These are phyloP conservation scores for Leucocoprinus leucothites DNA, from an alignment of 768 basidiomycete genomes.

Conservation along the genomic window DNA sequence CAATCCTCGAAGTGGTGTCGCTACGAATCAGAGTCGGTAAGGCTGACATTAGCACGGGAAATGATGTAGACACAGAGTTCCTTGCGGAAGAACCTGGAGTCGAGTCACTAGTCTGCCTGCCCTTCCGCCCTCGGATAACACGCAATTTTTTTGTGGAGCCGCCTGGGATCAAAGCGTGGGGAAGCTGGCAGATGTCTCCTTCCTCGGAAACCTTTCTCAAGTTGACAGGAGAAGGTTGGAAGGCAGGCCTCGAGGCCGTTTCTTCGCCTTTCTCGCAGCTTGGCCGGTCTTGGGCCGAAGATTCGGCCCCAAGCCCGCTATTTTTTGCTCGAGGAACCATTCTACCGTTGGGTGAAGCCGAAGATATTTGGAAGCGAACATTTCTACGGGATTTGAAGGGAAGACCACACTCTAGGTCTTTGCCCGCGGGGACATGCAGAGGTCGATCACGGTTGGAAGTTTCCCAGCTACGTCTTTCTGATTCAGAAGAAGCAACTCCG, in stretches of 20 bases:
- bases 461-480: background rate
- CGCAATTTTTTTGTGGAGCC: background rate
- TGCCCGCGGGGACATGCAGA: background rate
- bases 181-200: background rate
- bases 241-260: background rate
- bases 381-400: background rate
- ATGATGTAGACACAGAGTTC: background rate
- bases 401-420: too few relatives aligned
- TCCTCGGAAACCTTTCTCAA: background rate
- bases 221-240: background rate
- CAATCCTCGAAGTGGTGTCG: background rate
- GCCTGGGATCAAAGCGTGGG: background rate
- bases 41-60: background rate
- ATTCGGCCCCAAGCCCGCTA: too few relatives aligned
- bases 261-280: background rate
- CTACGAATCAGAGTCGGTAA: background rate
- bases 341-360: background rate
- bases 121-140: background rate
- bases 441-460: background rate
- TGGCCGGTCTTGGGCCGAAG: too few relatives aligned
- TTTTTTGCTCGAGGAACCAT: too few relatives aligned
- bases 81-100: slow-evolving; percentile 1
- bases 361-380: slow-evolving; percentile 3
- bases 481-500: background rate
- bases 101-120: background rate